Conservation (phyloP, 2,329 filamentous ascomycete species). For the Bimuria novae-zelandiae region DNA sequence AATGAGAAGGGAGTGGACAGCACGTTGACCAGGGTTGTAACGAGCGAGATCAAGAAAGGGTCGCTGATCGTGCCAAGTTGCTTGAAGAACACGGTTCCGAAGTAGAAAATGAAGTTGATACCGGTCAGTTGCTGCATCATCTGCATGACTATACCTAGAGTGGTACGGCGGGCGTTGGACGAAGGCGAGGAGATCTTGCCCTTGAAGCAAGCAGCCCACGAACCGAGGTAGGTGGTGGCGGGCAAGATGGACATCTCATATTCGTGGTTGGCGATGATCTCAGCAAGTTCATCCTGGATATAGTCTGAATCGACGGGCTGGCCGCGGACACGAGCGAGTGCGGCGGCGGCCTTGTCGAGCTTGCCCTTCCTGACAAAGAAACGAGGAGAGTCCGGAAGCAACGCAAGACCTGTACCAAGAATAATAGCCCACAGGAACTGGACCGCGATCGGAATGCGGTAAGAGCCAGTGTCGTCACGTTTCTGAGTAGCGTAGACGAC, state of each 20-base stretch:
- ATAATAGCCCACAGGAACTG: conserved; percentile 85
- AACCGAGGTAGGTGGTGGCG: conserved; percentile 45
- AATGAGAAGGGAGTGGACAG: conserved; percentile 84
- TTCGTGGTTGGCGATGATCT: conserved; percentile 91
- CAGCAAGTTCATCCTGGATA: conserved; percentile 78
- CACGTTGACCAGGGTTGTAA: conserved; percentile 89
- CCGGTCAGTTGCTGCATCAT: conserved; percentile 68
- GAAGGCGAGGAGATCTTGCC: conserved; percentile 56
- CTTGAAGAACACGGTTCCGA: conserved; percentile 80
- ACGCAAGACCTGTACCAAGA: conserved; percentile 70
- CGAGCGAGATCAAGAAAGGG: conserved; percentile 80
- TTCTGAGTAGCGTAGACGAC: conserved; percentile 75
- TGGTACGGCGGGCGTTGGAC: conserved; percentile 55
- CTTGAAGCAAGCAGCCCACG: conserved; percentile 70
- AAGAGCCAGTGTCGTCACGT: conserved; percentile 67
- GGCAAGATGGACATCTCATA: conserved; percentile 70
- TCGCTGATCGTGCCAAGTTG: conserved; percentile 72
- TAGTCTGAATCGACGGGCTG: conserved; percentile 75
- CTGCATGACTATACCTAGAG: conserved; percentile 54
- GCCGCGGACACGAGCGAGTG: conserved; percentile 74
- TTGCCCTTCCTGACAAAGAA: conserved; percentile 81
- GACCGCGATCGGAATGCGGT: conserved; percentile 77
- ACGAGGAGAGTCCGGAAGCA: conserved; percentile 85
- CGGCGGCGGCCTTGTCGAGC: conserved; percentile 66
- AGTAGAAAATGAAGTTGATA: conserved; percentile 83